Base-by-base conservation (phyloP, 1,284 basidiomycete species). In the Golubevia pallescens region DNA sequence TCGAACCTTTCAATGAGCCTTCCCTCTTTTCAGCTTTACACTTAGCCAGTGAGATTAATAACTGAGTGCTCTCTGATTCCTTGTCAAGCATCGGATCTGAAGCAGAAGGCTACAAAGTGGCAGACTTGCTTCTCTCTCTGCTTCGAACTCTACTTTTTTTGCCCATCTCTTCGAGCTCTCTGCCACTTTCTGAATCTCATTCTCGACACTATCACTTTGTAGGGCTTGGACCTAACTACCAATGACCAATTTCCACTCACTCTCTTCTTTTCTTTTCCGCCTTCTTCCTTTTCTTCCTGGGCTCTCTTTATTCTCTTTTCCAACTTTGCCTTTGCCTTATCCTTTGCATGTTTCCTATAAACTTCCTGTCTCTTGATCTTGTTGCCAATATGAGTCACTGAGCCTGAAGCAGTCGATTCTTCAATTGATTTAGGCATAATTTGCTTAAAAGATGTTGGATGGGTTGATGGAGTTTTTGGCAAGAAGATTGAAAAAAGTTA, bases 271-370 rank as follows among this genome's bases (percentile, higher is more conserved):
- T 89, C 20, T 89, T 90, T 84, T 92, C 93, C 62, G 87, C 86
- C 86, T 92, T 93, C 57, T 90, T 92, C 70, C 87, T 71, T 69
- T 64, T 82, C 81, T 58, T 78, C 81, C 60, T 82, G 80, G 14
- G 77, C 79, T 55, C 66, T 89, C 14, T 90, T 92, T 55, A 96
- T 89, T 66, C 96, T 88, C 68, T 90, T 89, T 84, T 93, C 89
- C 51, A 98, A 88, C 86, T 95, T 97, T 57, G 88, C 89, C 86
- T 96, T 92, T 48, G 87, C 88, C 85, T 93, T 95, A 13, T 91
- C 90, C 80, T 91, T 91, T 86, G 93, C 94, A 60, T 88, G 88
- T 87, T 94, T 95, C 32, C 73, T 74, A 57, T 80, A 79, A 23
- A 83, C 60, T 59, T 86, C 77, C 10, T 80, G 77, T 3, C 86